A percentile compares a stretch with the other conserved stretches of the same genome.
phyloP scores from a whole-genome alignment of 495 filamentous ascomycete species.

The Daldinia bambusicola region DNA sequence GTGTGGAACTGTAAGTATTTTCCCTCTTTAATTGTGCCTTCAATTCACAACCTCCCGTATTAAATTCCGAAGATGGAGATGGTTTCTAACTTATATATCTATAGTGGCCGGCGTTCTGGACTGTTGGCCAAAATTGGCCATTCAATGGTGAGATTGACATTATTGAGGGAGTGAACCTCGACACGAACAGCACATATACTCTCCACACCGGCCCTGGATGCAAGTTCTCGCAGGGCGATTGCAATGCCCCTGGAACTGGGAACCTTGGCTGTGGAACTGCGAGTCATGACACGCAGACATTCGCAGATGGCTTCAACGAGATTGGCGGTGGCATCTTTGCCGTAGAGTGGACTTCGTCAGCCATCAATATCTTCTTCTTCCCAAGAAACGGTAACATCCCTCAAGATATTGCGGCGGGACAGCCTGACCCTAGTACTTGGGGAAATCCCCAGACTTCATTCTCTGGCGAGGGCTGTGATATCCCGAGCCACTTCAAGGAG shows the following conservation, averaged over 20 bases:
- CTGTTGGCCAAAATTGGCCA: slow-evolving; percentile 80
- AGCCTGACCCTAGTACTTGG: slow-evolving; percentile 71
- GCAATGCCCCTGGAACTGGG: slow-evolving; percentile 62
- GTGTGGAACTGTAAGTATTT: slow-evolving; percentile 63
- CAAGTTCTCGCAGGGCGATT: slow-evolving; percentile 61
- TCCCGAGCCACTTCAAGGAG: slow-evolving; percentile 71
- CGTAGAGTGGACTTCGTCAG: slow-evolving; percentile 73
- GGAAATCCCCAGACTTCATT: slow-evolving; percentile 75
- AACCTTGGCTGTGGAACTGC: slow-evolving; percentile 60
- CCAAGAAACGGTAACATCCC: slow-evolving; percentile 65
- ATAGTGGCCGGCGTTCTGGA: slow-evolving; percentile 72
- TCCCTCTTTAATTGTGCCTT: background rate
- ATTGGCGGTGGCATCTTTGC: slow-evolving; percentile 81
- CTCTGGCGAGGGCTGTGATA: slow-evolving; percentile 67
- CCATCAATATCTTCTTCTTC: slow-evolving; percentile 84
- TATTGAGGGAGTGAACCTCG: slow-evolving; percentile 83
- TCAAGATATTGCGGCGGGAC: slow-evolving; percentile 62
- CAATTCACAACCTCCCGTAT: no score
- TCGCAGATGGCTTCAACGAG: slow-evolving; percentile 77
- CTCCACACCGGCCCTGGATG: slow-evolving; percentile 80
- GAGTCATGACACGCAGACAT: slow-evolving; percentile 62
- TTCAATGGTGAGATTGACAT: slow-evolving; percentile 88
- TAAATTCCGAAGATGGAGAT: background rate
- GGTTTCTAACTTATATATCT: slow-evolving; percentile 15
- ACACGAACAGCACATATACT: slow-evolving; percentile 72